Percentiles rank a stretch among this genome's conserved stretches.
Evolutionary conservation across 1,284 basidiomycete genomes (phyloP).

Genomic region (Omphalotus olearius): DNA sequence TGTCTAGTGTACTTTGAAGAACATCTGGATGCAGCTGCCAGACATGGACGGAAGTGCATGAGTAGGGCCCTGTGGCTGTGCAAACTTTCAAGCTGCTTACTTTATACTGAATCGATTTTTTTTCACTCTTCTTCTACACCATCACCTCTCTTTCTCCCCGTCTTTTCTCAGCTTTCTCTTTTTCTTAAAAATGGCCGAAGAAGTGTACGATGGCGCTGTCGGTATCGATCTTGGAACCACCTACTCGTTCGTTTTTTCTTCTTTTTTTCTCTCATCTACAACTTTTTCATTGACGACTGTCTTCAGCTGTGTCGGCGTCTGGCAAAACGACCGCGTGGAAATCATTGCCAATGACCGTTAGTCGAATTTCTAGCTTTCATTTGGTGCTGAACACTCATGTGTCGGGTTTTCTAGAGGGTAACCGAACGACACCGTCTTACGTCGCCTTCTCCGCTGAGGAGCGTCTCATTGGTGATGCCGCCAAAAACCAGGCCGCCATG

Average conservation of each 20-base stretch:
- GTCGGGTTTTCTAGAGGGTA: slow-evolving; percentile 71
- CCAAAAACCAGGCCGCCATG: slow-evolving; percentile 97
- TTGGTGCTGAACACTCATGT: slow-evolving; percentile 6
- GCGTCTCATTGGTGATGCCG: slow-evolving; percentile 98
- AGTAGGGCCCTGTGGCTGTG: slow-evolving; percentile 41
- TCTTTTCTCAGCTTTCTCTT: slow-evolving; percentile 24
- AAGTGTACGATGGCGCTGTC: slow-evolving; percentile 93
- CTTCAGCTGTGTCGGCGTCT: slow-evolving; percentile 88
- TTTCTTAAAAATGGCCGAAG: slow-evolving; percentile 77
- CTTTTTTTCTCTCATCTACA: slow-evolving; percentile 2
- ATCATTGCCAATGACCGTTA: slow-evolving; percentile 96
- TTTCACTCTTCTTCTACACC: slow-evolving; percentile 27
- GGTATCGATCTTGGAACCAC: slow-evolving; percentile 93
- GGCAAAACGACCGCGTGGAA: slow-evolving; percentile 98
- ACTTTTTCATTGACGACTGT: slow-evolving; percentile 19
- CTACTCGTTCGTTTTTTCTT: slow-evolving; percentile 65
- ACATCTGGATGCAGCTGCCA: slow-evolving; percentile 16
- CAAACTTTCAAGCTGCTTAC: slow-evolving; percentile 24
- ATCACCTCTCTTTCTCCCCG: slow-evolving; percentile 23
- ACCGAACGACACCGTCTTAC: slow-evolving; percentile 98
- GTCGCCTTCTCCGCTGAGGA: slow-evolving; percentile 97
- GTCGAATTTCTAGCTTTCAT: slow-evolving; percentile 26
- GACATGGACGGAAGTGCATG: slow-evolving; percentile 33
- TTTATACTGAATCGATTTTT: slow-evolving; percentile 36
- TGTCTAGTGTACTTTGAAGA: slow-evolving; percentile 31